phyloP scores from a whole-genome alignment of 352 stramenopile genomes.

The Phytophthora megakarya region DNA sequence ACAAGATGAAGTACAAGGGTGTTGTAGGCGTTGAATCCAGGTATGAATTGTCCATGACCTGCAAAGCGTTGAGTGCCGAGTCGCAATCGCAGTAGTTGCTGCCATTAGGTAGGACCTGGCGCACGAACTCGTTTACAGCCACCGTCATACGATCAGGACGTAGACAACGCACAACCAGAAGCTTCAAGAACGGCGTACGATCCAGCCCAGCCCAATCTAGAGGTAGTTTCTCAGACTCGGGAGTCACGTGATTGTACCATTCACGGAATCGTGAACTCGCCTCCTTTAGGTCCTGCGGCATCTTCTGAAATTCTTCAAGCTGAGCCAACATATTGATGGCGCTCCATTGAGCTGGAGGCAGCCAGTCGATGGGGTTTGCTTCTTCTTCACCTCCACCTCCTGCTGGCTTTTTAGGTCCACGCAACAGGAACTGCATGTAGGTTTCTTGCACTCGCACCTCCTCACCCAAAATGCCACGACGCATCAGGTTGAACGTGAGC shows the following conservation, averaged over 20 bases:
- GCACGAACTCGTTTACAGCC: conserved; percentile 95
- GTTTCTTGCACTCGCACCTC: conserved; percentile 94
- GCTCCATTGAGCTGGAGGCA: conserved; percentile 93
- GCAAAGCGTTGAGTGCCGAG: conserved; percentile 94
- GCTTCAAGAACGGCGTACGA: conserved; percentile 95
- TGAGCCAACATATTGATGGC: conserved; percentile 90
- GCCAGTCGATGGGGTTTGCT: conserved; percentile 88
- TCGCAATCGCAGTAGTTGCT: conserved; percentile 96
- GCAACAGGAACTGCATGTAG: conserved; percentile 97
- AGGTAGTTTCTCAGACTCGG: conserved; percentile 96
- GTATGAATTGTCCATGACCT: conserved; percentile 96
- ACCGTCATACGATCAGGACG: conserved; percentile 95
- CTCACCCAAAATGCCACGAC: conserved; percentile 93
- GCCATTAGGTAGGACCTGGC: conserved; percentile 92
- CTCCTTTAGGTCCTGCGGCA: conserved; percentile 96
- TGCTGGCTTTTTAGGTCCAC: conserved; percentile 81
- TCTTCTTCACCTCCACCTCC: conserved; percentile 53
- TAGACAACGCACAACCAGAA: conserved; percentile 94
- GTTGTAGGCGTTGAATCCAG: conserved; percentile 94
- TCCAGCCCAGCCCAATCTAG: conserved; percentile 97
- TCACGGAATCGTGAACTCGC: conserved; percentile 95
- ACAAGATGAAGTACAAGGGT: conserved; percentile 97
- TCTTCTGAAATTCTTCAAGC: conserved; percentile 97
- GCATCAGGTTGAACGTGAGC: conserved; percentile 98
- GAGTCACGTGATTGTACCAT: conserved; percentile 97